Conservation (phyloP, 2,329 filamentous ascomycete species). For the Lasiodiplodia sp. region DNA sequence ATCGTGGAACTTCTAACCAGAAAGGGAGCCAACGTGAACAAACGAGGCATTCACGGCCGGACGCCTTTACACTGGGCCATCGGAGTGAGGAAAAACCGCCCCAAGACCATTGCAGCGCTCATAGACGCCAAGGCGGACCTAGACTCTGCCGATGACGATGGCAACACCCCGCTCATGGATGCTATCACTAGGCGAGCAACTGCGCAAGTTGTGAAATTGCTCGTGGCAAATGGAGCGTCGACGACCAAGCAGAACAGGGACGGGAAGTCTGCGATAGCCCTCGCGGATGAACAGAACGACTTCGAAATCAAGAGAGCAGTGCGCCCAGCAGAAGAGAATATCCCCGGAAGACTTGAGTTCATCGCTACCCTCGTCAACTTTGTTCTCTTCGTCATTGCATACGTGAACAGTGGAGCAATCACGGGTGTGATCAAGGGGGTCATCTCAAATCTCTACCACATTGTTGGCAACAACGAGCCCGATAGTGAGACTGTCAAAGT, state of each 20-base stretch:
- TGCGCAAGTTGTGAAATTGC: neutral
- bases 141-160: neutral
- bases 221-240: neutral
- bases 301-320: neutral
- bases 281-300: neutral
- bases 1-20: neutral
- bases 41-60: neutral
- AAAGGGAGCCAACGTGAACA: neutral
- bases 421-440: neutral
- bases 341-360: neutral
- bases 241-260: neutral
- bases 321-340: neutral
- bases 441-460: neutral
- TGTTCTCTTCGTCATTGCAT: neutral
- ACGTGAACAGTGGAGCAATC: neutral
- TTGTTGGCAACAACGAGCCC: neutral
- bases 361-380: neutral
- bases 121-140: neutral
- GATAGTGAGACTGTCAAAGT: neutral
- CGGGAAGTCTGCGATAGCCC: neutral
- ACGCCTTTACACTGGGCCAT: neutral
- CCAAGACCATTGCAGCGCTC: neutral
- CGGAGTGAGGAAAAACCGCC: neutral
- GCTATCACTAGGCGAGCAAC: neutral
- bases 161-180: neutral